Base-by-base conservation (phyloP, 1,284 basidiomycete species). In the Sporisorium scitamineum region DNA sequence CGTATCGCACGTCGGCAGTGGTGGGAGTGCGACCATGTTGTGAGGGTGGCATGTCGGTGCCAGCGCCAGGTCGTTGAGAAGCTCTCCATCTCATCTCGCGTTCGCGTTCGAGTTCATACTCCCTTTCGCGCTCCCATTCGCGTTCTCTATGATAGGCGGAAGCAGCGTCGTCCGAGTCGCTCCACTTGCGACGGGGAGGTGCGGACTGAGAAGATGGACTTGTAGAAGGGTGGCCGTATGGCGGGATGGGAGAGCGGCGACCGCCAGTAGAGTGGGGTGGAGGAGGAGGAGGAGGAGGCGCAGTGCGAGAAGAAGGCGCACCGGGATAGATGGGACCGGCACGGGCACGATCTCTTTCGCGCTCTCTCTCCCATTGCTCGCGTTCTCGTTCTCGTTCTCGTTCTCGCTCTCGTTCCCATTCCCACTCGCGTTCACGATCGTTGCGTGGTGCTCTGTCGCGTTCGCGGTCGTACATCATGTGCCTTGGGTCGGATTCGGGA, bases 131-230 rank as follows among this genome's bases (percentile, higher is more conserved):
- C 37, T 77, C 75, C 70, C 70, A 72, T 22, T 77, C 70, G n/a
- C 67, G 60, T 20, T 70, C 68, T 34, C 61, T 50, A n/a, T 64
- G 67, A 31, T 70, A 68, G 37, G 53, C 67, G 16, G 68, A 54
- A 13, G 63, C 53, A 32, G 60, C 78, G 22, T 76, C 79, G 26
- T 78, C 66, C 24, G 80, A 67, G 31, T 65, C 76, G 56, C 78
- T 78, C 80, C 78, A 80, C 48, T 80, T 78, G 61, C 79, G 67
- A 16, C 79, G 53, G 7, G 78, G 61, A 45, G 70, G 68, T 37
- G 58, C 70, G 5, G 69, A 59, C n/a, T 76, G 62, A 11, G 71
- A 69, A 9, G 78, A 61, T 5, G 77, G 67, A 32, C 60, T 70
- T 27, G 54, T 61, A n/a, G 62, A 53, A 24, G 63, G 22, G 37